A percentile compares a stretch with the other conserved stretches of the same genome.
Conservation (phyloP, 2,329 filamentous ascomycete genomes). For the Fusarium luffae region DNA sequence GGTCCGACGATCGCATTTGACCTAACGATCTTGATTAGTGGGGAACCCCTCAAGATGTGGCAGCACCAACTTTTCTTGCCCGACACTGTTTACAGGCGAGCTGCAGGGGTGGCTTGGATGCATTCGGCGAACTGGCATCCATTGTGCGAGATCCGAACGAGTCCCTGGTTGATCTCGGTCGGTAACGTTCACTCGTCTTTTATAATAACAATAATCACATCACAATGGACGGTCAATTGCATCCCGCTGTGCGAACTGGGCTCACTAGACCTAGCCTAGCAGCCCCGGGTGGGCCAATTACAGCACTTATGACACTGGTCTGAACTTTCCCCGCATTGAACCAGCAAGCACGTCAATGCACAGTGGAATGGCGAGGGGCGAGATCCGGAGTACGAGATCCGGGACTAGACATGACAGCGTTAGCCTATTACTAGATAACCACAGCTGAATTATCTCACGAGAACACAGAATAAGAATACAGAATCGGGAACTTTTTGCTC, state of each 20-base stretch:
- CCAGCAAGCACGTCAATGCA: constrained; percentile 27
- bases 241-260: not conserved
- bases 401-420: not conserved
- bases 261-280: not conserved
- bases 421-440: constrained; percentile 2
- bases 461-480: not conserved
- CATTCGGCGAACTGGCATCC: not conserved
- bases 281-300: not conserved
- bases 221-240: too few relatives aligned
- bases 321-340: not conserved
- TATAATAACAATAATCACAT: not conserved
- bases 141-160: constrained; percentile 35
- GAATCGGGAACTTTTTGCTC: not conserved
- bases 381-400: constrained; percentile 38
- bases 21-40: constrained; percentile 28
- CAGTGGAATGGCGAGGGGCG: constrained; percentile 12
- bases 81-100: constrained; percentile 42
- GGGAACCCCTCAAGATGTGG: not conserved
- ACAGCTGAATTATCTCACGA: not conserved
- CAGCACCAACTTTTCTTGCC: constrained; percentile 38
- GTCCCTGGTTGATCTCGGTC: not conserved
- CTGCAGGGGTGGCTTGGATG: not conserved
- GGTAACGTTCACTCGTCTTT: not conserved
- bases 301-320: not conserved
- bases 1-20: constrained; percentile 42